Evolutionary conservation across 106 monocot species (phyloP), one percentile per base, ranked within the genome.

Genomic region (Vanilla planifolia): DNA sequence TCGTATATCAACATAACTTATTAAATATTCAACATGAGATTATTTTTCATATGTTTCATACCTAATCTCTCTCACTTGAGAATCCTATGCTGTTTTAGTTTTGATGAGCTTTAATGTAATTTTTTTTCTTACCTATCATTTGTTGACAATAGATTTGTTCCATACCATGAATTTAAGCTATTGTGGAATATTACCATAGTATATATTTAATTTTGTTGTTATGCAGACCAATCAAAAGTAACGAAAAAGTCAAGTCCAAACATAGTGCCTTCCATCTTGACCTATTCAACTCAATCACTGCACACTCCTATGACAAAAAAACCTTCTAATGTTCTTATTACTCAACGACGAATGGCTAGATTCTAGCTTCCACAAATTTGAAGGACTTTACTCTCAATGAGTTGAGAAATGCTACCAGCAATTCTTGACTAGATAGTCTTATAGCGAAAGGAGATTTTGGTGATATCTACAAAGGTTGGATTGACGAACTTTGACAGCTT

Each of bases 291-390:
- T n/a, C n/a, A n/a, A n/a, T n/a, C n/a, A n/a, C n/a, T n/a, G n/a
- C n/a, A n/a, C n/a, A n/a, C 53, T 78, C 83, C 28, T 71, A 34
- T 33, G 72, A 43, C 21, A 77, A 73, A 28, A n/a, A 83, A 63
- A 55, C 69, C 59, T 47, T 27, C 23, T 29, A 64, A 60, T 9
- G 65, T 33, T 47, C 68, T 67, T 21, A 67, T 69, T 25, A 71
- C 78, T 51, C 81, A 65, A 4, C 73, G 71, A 78, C 82, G 11
- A 85, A 89, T 73, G 80, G 80, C 14, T 80, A 71, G 45, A 72
- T 59, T 27, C 10, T 65, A 48, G 47, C 66, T 1, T 60, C 73
- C 34, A 40, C 73, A 52, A 73, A 66, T 60, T 40, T 66, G 40
- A 66, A 66, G 66, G 60, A 29, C 20, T 73, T 73, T 51, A 66